Evolutionary conservation across 2,329 filamentous ascomycete species (phyloP), one percentile per base, ranked within the genome.

Genomic region (Beauveria scarabaeidicola): DNA sequence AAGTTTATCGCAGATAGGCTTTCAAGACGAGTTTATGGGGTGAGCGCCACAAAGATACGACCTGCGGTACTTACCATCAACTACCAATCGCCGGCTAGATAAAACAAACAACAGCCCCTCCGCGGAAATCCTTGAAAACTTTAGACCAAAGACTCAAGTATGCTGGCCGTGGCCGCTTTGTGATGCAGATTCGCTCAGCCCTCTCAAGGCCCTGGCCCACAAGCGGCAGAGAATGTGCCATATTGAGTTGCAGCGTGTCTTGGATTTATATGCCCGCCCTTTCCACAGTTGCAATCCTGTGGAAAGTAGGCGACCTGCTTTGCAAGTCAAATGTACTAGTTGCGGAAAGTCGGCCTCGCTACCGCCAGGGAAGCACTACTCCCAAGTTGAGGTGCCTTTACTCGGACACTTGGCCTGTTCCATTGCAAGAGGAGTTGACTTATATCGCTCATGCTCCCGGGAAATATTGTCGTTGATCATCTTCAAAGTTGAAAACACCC

Each of bases 241-340:
- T 60, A 55, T 23, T 60, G 32, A 60, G 52, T 56, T 38, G 52
- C 52, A 57, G 27, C 43, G 15, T 57, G 52, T 40, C 19, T 29
- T 23, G 40, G 47, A 44, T 25, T 51, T 53, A 59, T 59, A 59
- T 59, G 50, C 3, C 17, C 21, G 41, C 17, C 7, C 13, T 47
- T 52, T 8, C 40, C 32, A 43, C 50, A 17, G 21, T 5, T 9
- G 13, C 27, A 25, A 25, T 48, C 23, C 21, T 44, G 10, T 44
- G 4, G 4, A 19, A 17, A 15, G 29, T 17, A 13, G 23, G 43
- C 6, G n/a, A 25, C 43, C 19, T 58, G 13, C n/a, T 10, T 23
- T n/a, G 6, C 32, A 57, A 41, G 19, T 32, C 25, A 29, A 36
- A 10, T 25, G 4, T 52, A 44, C 27, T 58, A 38, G 40, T 52